Evolutionary conservation across 208 protist species (phyloP).

Genomic region (Crithidia brevicula): DNA sequence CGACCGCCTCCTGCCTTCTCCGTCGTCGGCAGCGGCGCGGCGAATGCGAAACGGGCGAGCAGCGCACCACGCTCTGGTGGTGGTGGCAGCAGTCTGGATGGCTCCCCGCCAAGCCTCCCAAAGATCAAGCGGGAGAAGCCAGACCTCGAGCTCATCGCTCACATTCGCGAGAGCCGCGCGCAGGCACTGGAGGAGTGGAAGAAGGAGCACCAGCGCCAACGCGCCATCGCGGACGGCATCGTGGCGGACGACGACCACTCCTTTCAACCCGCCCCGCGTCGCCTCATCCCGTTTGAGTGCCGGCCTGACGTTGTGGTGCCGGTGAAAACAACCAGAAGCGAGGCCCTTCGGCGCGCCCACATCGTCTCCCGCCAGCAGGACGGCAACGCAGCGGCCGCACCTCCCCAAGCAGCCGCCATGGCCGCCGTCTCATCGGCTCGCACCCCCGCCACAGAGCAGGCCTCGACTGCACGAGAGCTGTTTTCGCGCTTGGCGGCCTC

Average conservation of each 20-base stretch:
- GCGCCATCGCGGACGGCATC: slow-evolving; percentile 34
- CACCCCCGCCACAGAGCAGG: background rate
- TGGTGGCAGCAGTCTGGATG: slow-evolving; percentile 8
- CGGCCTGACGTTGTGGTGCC: slow-evolving; percentile 61
- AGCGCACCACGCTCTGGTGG: slow-evolving; percentile 8
- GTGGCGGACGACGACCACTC: slow-evolving; percentile 37
- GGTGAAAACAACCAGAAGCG: slow-evolving; percentile 59
- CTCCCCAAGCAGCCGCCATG: background rate
- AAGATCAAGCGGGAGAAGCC: slow-evolving; percentile 48
- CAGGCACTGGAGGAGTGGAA: slow-evolving; percentile 42
- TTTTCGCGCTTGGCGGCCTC: slow-evolving; percentile 15
- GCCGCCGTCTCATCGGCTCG: background rate
- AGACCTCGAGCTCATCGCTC: slow-evolving; percentile 46
- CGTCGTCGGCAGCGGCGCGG: slow-evolving; percentile 3
- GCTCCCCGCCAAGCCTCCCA: slow-evolving; percentile 19
- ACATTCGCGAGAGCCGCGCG: slow-evolving; percentile 41
- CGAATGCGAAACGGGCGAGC: slow-evolving; percentile 22
- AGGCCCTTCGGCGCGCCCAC: slow-evolving; percentile 58
- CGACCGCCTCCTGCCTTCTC: slow-evolving; percentile 15
- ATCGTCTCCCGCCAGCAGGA: slow-evolving; percentile 5
- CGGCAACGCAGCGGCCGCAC: background rate
- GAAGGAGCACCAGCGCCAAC: slow-evolving; percentile 38
- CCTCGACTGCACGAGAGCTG: slow-evolving; percentile 17
- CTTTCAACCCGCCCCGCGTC: slow-evolving; percentile 58
- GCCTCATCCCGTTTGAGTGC: slow-evolving; percentile 79